Base-by-base conservation (phyloP, 495 filamentous ascomycete genomes). In the Usnea hakonensis region DNA sequence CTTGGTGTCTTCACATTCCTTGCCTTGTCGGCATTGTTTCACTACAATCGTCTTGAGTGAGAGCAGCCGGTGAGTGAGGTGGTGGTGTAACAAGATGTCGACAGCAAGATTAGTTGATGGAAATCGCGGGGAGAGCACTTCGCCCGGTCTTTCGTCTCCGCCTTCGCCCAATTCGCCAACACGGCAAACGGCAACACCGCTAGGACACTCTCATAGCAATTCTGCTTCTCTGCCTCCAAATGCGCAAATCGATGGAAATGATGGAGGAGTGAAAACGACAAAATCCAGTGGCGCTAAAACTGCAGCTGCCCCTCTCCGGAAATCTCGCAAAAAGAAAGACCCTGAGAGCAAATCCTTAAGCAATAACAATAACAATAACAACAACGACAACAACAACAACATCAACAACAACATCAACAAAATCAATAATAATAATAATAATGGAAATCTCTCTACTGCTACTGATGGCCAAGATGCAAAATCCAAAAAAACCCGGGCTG, bases 131-230 rank as follows among this genome's bases (percentile, higher is more conserved):
- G 57, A 63, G 58, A 71, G 66, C 58, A 70, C 69, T 54, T 70
- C 69, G 28, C 65, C 68, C 23, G 66, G 63, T 21, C 66, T 71
- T 21, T 71, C 69, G 2, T 70, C 68, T 60, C 69, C 69, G 4
- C 69, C 69, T 19, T 64, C 68, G 32, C 60, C 64, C 17, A 64
- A 57, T 33, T 70, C 67, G 21, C 69, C 65, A 50, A 58, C 62
- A 28, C 62, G 62, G 61, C 61, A 65, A 46, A 61, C 52, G 33
- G 48, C 68, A 54, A 58, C 60, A 30, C 40, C 63, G 23, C 41
- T 32, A 23, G 26, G 21, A 23, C 52, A 58, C 14, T 53, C 38
- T 43, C 37, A 38, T 26, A 23, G 46, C 30, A 65, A 63, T 46
- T 23, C 58, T 32, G 53, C 62, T 50, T 52, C 55, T 32, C 60